A percentile compares a stretch with the other conserved stretches of the same genome.
phyloP scores from a whole-genome alignment of 176 grass and related monocot species.

The Oryza meridionalis region DNA sequence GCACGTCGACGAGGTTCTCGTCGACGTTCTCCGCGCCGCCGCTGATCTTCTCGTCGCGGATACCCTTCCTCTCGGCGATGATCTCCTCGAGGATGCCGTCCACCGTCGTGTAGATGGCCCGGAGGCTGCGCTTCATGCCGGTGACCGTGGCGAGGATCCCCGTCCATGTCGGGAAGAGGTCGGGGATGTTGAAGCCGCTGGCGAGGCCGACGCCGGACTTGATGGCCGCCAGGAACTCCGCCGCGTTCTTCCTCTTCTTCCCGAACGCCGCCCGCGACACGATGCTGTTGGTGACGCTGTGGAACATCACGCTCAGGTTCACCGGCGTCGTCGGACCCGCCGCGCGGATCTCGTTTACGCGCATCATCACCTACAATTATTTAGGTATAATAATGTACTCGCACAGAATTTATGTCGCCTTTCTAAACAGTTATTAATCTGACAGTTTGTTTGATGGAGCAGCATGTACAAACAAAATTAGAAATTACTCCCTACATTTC shows the following conservation, averaged over 20 bases:
- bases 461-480: no score
- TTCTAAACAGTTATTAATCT: no score
- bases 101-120: background rate
- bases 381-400: no score
- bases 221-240: background rate
- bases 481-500: no score
- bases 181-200: background rate
- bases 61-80: background rate
- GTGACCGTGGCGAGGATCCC: background rate
- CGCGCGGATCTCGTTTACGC: background rate
- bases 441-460: no score
- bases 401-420: no score
- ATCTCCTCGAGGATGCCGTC: background rate
- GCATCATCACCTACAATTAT: background rate
- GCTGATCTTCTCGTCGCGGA: background rate
- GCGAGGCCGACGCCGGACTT: background rate
- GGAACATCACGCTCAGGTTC: slow-evolving; percentile 19
- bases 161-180: background rate
- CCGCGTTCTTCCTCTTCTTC: background rate
- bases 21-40: background rate
- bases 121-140: background rate
- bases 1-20: slow-evolving; percentile 20
- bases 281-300: slow-evolving; percentile 15
- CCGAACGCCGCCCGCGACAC: slow-evolving; percentile 10
- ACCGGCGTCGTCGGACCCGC: background rate